Percentiles rank a stretch among this genome's conserved stretches.
phyloP scores from a whole-genome alignment of 441 rosid species.

The Euphorbia schlechtendalii region DNA sequence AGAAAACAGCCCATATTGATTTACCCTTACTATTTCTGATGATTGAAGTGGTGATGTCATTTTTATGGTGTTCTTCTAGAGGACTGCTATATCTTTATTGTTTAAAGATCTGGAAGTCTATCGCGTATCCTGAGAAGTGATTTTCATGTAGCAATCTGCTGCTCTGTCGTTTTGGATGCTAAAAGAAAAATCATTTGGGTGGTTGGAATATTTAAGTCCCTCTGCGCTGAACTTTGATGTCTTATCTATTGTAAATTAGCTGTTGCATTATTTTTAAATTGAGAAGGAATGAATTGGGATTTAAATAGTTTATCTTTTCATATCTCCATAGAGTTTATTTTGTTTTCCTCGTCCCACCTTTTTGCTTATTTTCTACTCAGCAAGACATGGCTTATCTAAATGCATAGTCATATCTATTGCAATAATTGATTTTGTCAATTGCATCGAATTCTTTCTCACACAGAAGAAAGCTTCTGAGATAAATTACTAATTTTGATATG shows the following conservation, averaged over 20 bases:
- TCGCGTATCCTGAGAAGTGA: not conserved
- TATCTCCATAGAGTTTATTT: not conserved
- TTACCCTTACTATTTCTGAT: not conserved
- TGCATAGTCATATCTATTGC: too few species aligned
- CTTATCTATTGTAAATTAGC: not conserved
- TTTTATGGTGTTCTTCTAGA: not conserved
- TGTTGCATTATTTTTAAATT: not conserved
- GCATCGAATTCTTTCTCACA: not conserved
- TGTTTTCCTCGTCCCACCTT: not conserved
- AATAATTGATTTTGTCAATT: too few species aligned
- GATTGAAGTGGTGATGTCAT: not conserved
- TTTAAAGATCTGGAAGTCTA: not conserved
- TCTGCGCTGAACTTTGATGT: not conserved
- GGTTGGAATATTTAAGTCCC: constrained; percentile 1
- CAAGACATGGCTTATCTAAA: not conserved
- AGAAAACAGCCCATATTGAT: not conserved
- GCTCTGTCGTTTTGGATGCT: not conserved
- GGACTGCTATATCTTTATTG: not conserved
- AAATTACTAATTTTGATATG: constrained; percentile 20
- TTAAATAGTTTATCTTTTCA: not conserved
- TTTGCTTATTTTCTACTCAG: not conserved
- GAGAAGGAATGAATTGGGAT: too few species aligned
- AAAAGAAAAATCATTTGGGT: not conserved
- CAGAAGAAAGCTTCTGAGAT: not conserved
- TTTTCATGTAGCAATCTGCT: not conserved